Evolutionary conservation across 345 rosid genomes (phyloP), one percentile per base, ranked within the genome.

Genomic region (Eucalyptus curtisii): DNA sequence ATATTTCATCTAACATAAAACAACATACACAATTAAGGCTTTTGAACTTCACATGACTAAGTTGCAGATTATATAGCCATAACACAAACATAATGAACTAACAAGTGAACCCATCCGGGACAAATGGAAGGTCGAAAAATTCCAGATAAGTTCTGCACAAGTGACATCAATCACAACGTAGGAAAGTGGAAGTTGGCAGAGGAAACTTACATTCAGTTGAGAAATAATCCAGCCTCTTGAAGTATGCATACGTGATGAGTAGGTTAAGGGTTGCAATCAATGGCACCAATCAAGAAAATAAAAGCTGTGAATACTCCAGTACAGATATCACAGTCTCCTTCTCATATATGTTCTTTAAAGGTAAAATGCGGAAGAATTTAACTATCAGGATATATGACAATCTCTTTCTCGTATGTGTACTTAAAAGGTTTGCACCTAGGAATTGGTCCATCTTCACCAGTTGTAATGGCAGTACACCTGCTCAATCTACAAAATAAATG

Each of bases 341-440:
- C 84, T 37, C 31, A 49, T 37, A 45, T 31, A 31, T 16, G 52
- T 76, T 31, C 31, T 55, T n/a, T 40, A 89, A 91, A 66, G n/a
- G 13, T 53, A 50, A 55, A 68, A 84, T 86, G 44, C 71, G 53
- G 17, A 14, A 59, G 11, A 82, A 88, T 20, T 50, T 86, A 85
- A 55, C 64, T 82, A 33, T 24, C 89, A 96, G 99, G 98, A 96
- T 97, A 97, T 97, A 97, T 97, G 71, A 96, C 99, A 88, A 97
- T 96, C 93, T 97, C 99, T 92, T 97, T 96, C 94, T 97, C 99
- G 71, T 96, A 97, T 5, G 99, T 95, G 91, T 95, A 95, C 90
- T 97, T 97, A 89, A 97, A 96, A 89, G 99, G 99, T 92, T 97
- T 97, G 96, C 98, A 96, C 91, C 99, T 93, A 37, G 98, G 99